Percentiles rank a stretch among this genome's conserved stretches.
These are phyloP conservation scores for Trapa incisa DNA, from an alignment of 345 rosid species.

Conservation along the genomic window DNA sequence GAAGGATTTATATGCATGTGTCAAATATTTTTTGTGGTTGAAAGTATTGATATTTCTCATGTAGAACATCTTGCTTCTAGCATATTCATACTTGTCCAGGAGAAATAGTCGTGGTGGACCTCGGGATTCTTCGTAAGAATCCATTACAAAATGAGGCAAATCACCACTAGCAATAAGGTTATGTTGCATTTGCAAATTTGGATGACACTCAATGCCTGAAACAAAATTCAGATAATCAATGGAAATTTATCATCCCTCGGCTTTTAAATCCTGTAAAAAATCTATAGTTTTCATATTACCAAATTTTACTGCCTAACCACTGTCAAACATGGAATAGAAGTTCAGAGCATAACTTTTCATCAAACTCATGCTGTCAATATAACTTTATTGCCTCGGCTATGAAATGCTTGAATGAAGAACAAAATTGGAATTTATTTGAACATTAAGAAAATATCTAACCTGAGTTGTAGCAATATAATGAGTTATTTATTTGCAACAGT, in stretches of 20 bases:
- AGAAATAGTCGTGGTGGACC: conserved; percentile 84
- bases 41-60: background rate
- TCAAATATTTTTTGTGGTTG: background rate
- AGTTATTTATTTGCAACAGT: conserved; percentile 70
- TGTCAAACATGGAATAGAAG: background rate
- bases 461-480: conserved; percentile 44
- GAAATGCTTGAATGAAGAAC: background rate
- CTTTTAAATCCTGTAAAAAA: background rate
- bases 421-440: background rate
- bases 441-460: conserved; percentile 27
- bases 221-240: conserved; percentile 4
- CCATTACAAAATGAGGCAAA: conserved; percentile 96
- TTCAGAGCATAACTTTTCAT: background rate
- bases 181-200: conserved; percentile 52
- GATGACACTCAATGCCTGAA: conserved; percentile 82
- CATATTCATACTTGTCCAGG: conserved; percentile 68
- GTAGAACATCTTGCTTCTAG: background rate
- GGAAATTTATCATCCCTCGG: background rate
- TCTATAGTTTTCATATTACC: background rate
- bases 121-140: conserved; percentile 89
- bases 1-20: conserved; percentile 5
- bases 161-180: conserved; percentile 69
- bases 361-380: background rate
- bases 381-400: background rate
- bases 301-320: background rate